Conservation (phyloP, 371 early-diverging fungal species). For the Funneliformis caledonium region DNA sequence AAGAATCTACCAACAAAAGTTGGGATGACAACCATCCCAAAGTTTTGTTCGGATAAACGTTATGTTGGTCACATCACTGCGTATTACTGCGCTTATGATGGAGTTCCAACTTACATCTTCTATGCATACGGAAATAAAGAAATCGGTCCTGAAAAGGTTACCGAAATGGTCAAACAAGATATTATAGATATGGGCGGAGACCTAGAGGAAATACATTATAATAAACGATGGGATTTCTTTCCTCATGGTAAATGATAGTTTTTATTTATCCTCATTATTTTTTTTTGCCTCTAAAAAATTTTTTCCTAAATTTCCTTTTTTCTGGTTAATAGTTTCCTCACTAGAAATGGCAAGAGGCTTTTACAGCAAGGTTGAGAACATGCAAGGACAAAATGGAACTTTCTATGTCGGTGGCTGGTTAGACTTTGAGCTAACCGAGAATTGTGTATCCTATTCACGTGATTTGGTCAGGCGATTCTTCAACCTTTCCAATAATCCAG, state of each 20-base stretch:
- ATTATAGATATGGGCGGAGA: slow-evolving; percentile 17
- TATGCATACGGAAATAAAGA: slow-evolving; percentile 23
- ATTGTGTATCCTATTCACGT: slow-evolving; percentile 7
- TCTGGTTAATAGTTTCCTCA: slow-evolving; percentile 15
- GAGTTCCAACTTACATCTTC: slow-evolving; percentile 23
- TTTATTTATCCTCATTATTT: background rate
- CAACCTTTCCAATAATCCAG: background rate
- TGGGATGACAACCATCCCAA: slow-evolving; percentile 32
- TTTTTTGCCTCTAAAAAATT: background rate
- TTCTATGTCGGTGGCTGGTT: slow-evolving; percentile 31
- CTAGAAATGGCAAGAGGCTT: slow-evolving; percentile 23
- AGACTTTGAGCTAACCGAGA: slow-evolving; percentile 30
- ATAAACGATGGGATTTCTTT: slow-evolving; percentile 35
- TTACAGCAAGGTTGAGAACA: slow-evolving; percentile 12
- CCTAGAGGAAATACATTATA: slow-evolving; percentile 31
- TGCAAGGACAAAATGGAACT: slow-evolving; percentile 34
- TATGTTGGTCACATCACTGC: slow-evolving; percentile 32
- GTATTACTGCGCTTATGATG: slow-evolving; percentile 25
- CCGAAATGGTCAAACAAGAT: slow-evolving; percentile 23
- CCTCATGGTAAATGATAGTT: slow-evolving; percentile 24
- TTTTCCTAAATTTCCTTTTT: background rate
- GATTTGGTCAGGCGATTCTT: slow-evolving; percentile 26
- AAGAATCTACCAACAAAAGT: slow-evolving; percentile 19
- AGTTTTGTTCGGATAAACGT: slow-evolving; percentile 11
- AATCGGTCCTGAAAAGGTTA: slow-evolving; percentile 6